Conservation (phyloP, 1,284 basidiomycete genomes). For the Ganoderma multipileum region DNA sequence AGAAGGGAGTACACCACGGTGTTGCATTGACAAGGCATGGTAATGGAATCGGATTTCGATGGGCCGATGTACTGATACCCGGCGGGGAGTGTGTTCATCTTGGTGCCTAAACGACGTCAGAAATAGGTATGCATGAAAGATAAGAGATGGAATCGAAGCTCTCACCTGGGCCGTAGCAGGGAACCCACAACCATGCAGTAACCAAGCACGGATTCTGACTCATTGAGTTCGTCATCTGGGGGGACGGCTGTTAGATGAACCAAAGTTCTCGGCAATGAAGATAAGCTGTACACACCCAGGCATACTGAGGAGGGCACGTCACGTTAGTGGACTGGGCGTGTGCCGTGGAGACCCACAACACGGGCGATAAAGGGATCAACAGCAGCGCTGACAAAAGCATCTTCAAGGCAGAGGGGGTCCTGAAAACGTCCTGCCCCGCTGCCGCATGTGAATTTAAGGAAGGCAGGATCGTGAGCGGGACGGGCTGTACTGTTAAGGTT, state of each 20-base stretch:
- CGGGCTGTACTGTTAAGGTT: neutral
- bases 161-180: conserved; percentile 5
- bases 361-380: neutral
- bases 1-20: conserved; percentile 7
- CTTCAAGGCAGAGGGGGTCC: neutral
- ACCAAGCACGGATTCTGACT: conserved; percentile 10
- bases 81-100: neutral
- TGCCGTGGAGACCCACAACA: neutral
- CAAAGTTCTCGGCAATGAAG: neutral
- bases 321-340: neutral
- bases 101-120: neutral
- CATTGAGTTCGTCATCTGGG: conserved; percentile 6
- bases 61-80: neutral
- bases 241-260: too few species aligned
- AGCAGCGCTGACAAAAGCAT: neutral
- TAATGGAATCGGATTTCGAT: neutral
- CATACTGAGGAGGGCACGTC: neutral
- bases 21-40: conserved; percentile 1
- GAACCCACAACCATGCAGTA: neutral
- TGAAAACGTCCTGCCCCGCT: neutral
- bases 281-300: neutral
- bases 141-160: neutral
- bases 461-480: neutral
- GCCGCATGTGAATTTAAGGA: neutral
- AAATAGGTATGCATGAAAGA: neutral